These are phyloP conservation scores for Candolleomyces eurysporus DNA, from an alignment of 768 basidiomycete genomes.

Conservation along the genomic window DNA sequence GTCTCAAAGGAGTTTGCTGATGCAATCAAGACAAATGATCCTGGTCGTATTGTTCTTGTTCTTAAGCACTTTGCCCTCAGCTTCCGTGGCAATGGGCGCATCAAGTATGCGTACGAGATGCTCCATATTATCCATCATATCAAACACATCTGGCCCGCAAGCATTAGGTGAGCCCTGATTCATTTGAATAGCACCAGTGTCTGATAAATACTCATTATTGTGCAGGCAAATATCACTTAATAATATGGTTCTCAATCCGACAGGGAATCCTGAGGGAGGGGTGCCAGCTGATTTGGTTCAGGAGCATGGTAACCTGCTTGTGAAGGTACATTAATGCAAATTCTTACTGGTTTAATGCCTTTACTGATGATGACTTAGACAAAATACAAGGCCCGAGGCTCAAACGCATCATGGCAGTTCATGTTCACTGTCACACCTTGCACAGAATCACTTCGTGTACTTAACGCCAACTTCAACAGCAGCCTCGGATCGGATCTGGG, in stretches of 20 bases:
- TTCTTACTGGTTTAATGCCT: neutral
- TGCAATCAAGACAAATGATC: slow-evolving; percentile 31
- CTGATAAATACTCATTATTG: neutral
- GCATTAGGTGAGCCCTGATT: slow-evolving; percentile 15
- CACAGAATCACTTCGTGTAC: slow-evolving; percentile 18
- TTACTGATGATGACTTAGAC: slow-evolving; percentile 4
- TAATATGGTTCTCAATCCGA: slow-evolving; percentile 34
- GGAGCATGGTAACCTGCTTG: slow-evolving; percentile 33
- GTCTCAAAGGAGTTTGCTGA: slow-evolving; percentile 23
- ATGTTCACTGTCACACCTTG: slow-evolving; percentile 22
- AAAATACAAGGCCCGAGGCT: slow-evolving; percentile 24
- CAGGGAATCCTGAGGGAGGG: slow-evolving; percentile 22
- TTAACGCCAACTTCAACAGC: slow-evolving; percentile 16
- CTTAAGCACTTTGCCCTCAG: slow-evolving; percentile 25
- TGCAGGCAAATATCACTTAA: slow-evolving; percentile 21
- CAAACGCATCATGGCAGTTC: slow-evolving; percentile 26
- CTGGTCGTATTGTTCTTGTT: slow-evolving; percentile 26
- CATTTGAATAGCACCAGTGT: neutral
- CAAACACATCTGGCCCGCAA: slow-evolving; percentile 19
- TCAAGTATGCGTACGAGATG: slow-evolving; percentile 35
- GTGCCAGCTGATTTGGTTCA: slow-evolving; percentile 31
- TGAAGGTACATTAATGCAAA: slow-evolving; percentile 21
- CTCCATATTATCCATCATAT: slow-evolving; percentile 26
- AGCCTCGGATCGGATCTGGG: slow-evolving; percentile 20
- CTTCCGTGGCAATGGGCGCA: slow-evolving; percentile 28